Percentiles rank a stretch among this genome's conserved stretches.
Conservation (phyloP, 768 basidiomycete species). For the Lactarius tabidus region DNA sequence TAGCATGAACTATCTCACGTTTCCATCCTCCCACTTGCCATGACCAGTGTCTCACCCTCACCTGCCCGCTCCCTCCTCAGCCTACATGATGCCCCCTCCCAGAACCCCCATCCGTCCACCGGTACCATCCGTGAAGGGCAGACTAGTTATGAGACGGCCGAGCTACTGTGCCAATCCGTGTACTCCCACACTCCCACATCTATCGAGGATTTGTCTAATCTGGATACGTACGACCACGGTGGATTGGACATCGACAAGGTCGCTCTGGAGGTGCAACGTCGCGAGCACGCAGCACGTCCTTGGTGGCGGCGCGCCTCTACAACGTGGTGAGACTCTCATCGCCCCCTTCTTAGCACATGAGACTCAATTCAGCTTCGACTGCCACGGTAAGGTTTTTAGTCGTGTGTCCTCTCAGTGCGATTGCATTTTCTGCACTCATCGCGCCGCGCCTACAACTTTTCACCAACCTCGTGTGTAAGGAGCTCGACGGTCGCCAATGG, state of each 20-base stretch:
- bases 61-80: conserved; percentile 11
- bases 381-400: conserved; percentile 49
- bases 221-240: conserved; percentile 22
- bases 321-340: conserved; percentile 52
- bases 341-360: not conserved
- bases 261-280: conserved; percentile 27
- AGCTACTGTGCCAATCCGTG: conserved; percentile 45
- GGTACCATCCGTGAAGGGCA: conserved; percentile 42
- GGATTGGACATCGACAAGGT: conserved; percentile 23
- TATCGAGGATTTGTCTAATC: conserved; percentile 36
- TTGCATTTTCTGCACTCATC: conserved; percentile 52
- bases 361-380: not conserved
- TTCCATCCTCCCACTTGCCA: not conserved
- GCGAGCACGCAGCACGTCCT: conserved; percentile 37
- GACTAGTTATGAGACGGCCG: conserved; percentile 44
- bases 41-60: conserved; percentile 10
- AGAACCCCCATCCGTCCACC: conserved; percentile 31
- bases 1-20: not conserved
- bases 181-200: conserved; percentile 36
- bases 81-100: conserved; percentile 26
- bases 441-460: conserved; percentile 74
- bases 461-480: conserved; percentile 68
- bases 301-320: conserved; percentile 79
- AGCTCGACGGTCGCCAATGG: conserved; percentile 21
- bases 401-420: conserved; percentile 49